These are phyloP conservation scores for Andalucia godoyi DNA, from an alignment of 78 protist species.

Conservation along the genomic window DNA sequence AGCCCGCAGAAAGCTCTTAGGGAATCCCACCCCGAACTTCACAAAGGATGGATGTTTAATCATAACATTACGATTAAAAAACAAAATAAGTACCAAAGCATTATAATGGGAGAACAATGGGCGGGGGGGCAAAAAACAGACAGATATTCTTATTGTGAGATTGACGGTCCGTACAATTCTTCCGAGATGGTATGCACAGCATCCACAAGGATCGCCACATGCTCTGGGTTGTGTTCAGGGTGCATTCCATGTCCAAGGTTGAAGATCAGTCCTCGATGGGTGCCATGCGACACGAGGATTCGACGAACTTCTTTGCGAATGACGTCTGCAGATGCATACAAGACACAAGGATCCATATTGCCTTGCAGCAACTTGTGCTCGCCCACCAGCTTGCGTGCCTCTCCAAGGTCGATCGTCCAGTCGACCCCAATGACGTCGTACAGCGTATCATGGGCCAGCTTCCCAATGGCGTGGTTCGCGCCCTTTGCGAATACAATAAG, in stretches of 20 bases:
- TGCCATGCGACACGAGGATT: constrained; percentile 43
- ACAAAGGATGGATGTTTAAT: too few relatives aligned
- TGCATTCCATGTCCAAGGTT: constrained; percentile 75
- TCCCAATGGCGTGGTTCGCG: constrained; percentile 14
- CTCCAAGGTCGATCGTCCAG: constrained; percentile 46
- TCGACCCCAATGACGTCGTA: constrained; percentile 57
- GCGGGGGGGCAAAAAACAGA: too few relatives aligned
- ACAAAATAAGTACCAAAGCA: too few relatives aligned
- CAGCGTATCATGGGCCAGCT: neutral
- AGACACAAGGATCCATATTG: constrained; percentile 66
- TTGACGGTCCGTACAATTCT: too few relatives aligned
- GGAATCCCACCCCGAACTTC: too few relatives aligned
- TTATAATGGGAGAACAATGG: too few relatives aligned
- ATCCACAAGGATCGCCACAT: constrained; percentile 24
- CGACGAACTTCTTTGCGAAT: constrained; percentile 14
- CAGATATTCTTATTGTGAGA: too few relatives aligned
- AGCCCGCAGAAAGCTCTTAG: too few relatives aligned
- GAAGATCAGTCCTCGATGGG: constrained; percentile 24
- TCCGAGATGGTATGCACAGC: constrained; percentile 56
- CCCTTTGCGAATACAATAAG: constrained; percentile 43
- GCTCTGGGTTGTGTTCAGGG: constrained; percentile 37
- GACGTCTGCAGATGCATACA: constrained; percentile 30
- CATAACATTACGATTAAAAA: too few relatives aligned
- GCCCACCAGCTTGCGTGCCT: constrained; percentile 17
- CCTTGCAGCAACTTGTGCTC: constrained; percentile 45